Evolutionary conservation across 2,329 filamentous ascomycete species (phyloP), one percentile per base, ranked within the genome.

Genomic region (Fusarium tuaranense): DNA sequence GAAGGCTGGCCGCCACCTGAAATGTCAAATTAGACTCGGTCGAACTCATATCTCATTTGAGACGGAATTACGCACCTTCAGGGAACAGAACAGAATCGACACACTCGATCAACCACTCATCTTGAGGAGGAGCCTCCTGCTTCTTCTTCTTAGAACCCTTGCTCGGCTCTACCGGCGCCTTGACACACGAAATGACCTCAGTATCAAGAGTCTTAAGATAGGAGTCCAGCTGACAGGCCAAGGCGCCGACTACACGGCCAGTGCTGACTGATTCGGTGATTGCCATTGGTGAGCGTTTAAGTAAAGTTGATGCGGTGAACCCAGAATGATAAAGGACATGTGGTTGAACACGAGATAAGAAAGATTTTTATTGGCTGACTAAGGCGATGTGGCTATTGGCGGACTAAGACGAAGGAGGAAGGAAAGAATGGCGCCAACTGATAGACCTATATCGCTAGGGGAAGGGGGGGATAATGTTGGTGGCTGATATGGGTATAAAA

Each of bases 71-170:
- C 9, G 1, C 34, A 76, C 80, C 80, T 72, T 82, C 80, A 0
- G 80, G 80, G 2, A 82, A 82, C 0, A 82, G 44, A 0, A 82
- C 77, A 5, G 80, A 82, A 13, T 82, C 80, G 2, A 72, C 69
- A 51, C 78, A 82, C 25, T 82, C 80, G 8, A 82, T 74, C 3
- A 81, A 51, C 80, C 80, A 82, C 41, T 67, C 66, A 18, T 80
- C 78, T 2, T 69, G 48, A 7, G 66, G 32, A 2, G 71, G 39
- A 7, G 53, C 65, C n/a, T 79, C 76, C 1, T 74, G 73, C 36
- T 79, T 70, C 18, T 71, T 71, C 51, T 78, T 78, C 38, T 76
- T 78, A 4, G 76, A 46, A 38, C 51, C 38, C 10, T 69, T 78
- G n/a, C 72, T 70, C 14, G 63, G 48, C 0, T 69, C 61, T 2